phyloP scores from a whole-genome alignment of 495 filamentous ascomycete species.

The Lentithecium fluviatile region DNA sequence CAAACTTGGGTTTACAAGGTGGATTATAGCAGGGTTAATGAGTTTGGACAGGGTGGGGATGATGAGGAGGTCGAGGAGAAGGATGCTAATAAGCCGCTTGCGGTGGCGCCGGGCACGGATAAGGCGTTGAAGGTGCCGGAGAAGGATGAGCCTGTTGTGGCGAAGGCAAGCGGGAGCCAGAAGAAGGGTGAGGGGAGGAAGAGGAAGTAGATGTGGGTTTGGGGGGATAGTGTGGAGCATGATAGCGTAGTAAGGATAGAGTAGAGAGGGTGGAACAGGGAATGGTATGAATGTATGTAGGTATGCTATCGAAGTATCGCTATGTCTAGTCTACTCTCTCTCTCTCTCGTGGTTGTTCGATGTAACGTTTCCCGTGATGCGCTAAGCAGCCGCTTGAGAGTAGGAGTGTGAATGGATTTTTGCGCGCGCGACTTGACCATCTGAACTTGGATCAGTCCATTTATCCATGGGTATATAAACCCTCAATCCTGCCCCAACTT shows the following conservation, averaged over 20 bases:
- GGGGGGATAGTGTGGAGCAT: too few species aligned
- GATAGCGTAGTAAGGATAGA: too few species aligned
- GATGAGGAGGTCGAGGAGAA: slow-evolving; percentile 69
- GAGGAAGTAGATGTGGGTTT: slow-evolving; percentile 14
- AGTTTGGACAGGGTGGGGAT: slow-evolving; percentile 94
- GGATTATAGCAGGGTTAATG: slow-evolving; percentile 90
- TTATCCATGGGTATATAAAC: neutral
- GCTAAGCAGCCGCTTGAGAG: neutral
- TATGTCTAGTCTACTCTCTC: neutral
- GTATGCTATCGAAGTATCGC: neutral
- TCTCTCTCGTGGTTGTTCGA: neutral
- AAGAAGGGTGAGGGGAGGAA: slow-evolving; percentile 41
- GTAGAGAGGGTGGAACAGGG: too few species aligned
- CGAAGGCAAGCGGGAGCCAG: slow-evolving; percentile 36
- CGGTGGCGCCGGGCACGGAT: slow-evolving; percentile 37
- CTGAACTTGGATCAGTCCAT: neutral
- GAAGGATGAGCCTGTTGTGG: slow-evolving; percentile 36
- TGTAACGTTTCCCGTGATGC: neutral
- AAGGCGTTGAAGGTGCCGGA: slow-evolving; percentile 46
- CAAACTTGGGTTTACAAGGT: slow-evolving; percentile 90
- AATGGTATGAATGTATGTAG: neutral
- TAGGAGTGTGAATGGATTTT: neutral
- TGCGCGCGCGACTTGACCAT: too few species aligned
- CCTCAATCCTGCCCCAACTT: too few species aligned
- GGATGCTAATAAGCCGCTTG: slow-evolving; percentile 39